Evolutionary conservation across 2,329 filamentous ascomycete species (phyloP), one percentile per base, ranked within the genome.

Genomic region (Colletotrichum zoysiae): DNA sequence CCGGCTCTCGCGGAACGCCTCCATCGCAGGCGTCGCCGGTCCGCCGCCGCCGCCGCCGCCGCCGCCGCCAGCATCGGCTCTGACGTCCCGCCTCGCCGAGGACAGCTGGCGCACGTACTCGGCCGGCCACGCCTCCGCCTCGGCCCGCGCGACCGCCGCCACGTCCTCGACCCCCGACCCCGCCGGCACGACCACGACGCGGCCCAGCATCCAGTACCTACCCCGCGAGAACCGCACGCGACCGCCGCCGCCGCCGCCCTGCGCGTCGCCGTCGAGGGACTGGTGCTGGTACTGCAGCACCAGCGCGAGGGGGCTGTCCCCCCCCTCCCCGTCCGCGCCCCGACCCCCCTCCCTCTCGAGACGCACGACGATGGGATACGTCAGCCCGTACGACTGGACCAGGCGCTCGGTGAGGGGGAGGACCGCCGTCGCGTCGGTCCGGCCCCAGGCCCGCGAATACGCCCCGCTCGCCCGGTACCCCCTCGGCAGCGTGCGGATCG

Each of bases 251-350:
- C 30, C 46, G 5, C 16, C 42, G 42, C 30, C 46, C 23, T 50
- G 48, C 8, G 8, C 30, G 57, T 42, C 23, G n/a, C 26, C 30
- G 11, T 1, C 33, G 23, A 40, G 30, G 1, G 57, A 67, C 23
- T 62, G 26, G 38, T 67, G 50, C 12, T 67, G 65, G n/a, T 35
- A 67, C 11, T 67, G 57, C 2, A 67, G 48, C 6, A 67, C 48
- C 16, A 67, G 58, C 11, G 65, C 65, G 12, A 67, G 38, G 0
- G 44, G 18, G 18, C 18, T 0, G 44, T 6, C 44, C n/a, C 44
- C 44, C 44, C 1, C 18, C 44, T n/a, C 20, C 42, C 16, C 42
- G 16, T 44, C 16, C 18, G 42, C 6, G 6, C 42, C 16, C 42
- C 2, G 12, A 12, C 12, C 23, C 9, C 12, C 23, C 9, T 26